Evolutionary conservation across 441 rosid species (phyloP), one percentile per base, ranked within the genome.

Genomic region (Theobroma grandiflorum): DNA sequence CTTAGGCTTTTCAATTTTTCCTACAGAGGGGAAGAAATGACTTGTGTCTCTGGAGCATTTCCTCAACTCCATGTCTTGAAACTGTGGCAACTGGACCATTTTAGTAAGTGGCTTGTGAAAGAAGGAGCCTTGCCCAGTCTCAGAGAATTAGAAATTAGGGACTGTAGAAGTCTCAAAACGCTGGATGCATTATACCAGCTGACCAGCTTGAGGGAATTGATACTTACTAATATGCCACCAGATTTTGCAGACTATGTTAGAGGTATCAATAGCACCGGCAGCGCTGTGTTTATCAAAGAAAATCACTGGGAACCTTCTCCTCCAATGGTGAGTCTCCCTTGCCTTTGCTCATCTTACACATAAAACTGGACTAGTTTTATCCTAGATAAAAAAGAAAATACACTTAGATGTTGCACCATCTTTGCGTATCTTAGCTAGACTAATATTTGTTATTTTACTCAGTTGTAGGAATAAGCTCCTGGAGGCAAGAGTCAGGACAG

Each of bases 1-100:
- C 88, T 85, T 2, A 76, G 84, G 73, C 90, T 87, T 18, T n/a
- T 83, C 1, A 79, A 52, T 49, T n/a, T 11, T 0, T 85, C 90
- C 40, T 87, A 83, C 37, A 0, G 0, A 16, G 85, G 85, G 2
- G 2, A 12, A 20, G 0, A 50, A 22, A 81, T 87, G 80, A 75
- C 11, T 22, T 83, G 82, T 3, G 2, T 1, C 8, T 15, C 0
- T 0, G 20, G 31, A 8, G 74, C 52, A 11, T 87, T 87, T 77
- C 85, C 64, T 0, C 15, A 80, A 37, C 88, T 85, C 61, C 79
- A 42, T 20, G 81, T 81, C n/a, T 26, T 85, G 76, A 87, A 87
- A 58, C 35, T 85, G 43, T 85, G 88, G 88, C 79, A 45, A 82
- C 86, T 85, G 10, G 9, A 26, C 1, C 4, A 15, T 43, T 82